phyloP scores from a whole-genome alignment of 768 basidiomycete genomes.

The Phaeolepiota aurea region DNA sequence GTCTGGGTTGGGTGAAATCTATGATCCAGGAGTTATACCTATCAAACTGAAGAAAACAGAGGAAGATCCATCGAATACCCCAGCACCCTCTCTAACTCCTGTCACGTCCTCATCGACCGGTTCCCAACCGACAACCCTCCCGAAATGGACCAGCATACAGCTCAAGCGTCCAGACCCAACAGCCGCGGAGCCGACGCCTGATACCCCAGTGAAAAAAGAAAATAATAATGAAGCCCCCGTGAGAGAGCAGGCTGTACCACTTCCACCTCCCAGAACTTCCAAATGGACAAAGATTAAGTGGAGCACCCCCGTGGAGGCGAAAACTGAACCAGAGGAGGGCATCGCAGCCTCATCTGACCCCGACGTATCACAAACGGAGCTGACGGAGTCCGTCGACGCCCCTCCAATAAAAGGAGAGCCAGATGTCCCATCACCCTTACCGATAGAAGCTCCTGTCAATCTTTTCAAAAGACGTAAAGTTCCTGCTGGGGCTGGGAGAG shows the following conservation, averaged over 20 bases:
- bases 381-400: neutral
- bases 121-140: slow-evolving; percentile 4
- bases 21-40: slow-evolving; percentile 67
- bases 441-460: neutral
- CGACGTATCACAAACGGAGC: too few relatives aligned
- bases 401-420: neutral
- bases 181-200: neutral
- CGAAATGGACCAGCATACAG: slow-evolving; percentile 16
- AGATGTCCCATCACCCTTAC: neutral
- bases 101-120: slow-evolving; percentile 4
- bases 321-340: neutral
- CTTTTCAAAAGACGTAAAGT: neutral
- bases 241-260: neutral
- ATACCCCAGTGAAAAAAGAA: neutral
- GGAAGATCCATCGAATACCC: slow-evolving; percentile 12
- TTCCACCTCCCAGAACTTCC: neutral
- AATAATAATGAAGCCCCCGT: neutral
- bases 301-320: too few relatives aligned
- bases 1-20: slow-evolving; percentile 67
- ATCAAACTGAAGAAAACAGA: slow-evolving; percentile 60
- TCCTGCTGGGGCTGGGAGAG: neutral
- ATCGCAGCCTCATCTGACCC: neutral
- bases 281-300: neutral
- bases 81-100: slow-evolving; percentile 5
- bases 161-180: slow-evolving; percentile 10